A percentile compares a stretch with the other conserved stretches of the same genome.
phyloP scores from a whole-genome alignment of 352 stramenopile species.

The Pythium scleroteichum region DNA sequence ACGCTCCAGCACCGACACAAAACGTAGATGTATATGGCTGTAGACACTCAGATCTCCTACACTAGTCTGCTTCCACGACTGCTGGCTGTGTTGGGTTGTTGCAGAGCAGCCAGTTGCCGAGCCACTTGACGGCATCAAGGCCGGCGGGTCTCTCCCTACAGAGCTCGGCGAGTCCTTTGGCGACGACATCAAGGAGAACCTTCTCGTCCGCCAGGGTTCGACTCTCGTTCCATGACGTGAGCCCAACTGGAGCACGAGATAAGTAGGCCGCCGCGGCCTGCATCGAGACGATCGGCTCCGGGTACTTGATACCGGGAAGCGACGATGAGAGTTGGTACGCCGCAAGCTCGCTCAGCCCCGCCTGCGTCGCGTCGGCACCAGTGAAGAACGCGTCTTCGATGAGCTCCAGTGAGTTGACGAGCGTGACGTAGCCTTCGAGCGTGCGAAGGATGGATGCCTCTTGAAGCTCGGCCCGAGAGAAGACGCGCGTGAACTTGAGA shows the following conservation, averaged over 20 bases:
- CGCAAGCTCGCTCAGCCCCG: conserved; percentile 37
- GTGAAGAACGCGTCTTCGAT: conserved; percentile 70
- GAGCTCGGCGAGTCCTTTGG: conserved; percentile 72
- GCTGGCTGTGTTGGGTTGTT: conserved; percentile 86
- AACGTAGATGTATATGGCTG: neutral
- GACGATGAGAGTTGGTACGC: conserved; percentile 69
- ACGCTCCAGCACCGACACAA: neutral
- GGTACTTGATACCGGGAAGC: conserved; percentile 55
- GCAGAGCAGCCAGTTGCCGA: conserved; percentile 81
- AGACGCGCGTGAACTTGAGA: conserved; percentile 69
- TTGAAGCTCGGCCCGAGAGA: conserved; percentile 50
- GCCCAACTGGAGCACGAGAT: conserved; percentile 47
- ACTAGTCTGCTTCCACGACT: conserved; percentile 48
- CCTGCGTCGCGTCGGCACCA: conserved; percentile 39
- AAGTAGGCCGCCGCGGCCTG: conserved; percentile 66
- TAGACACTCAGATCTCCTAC: conserved; percentile 4
- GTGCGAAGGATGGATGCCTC: conserved; percentile 51
- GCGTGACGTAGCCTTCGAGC: conserved; percentile 58
- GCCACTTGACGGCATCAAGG: conserved; percentile 77
- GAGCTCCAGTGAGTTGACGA: conserved; percentile 68
- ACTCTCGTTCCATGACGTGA: conserved; percentile 51
- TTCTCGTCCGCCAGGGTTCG: conserved; percentile 35
- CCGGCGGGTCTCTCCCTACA: conserved; percentile 79
- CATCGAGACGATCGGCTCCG: conserved; percentile 55
- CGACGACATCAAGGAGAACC: conserved; percentile 66